These are phyloP conservation scores for Mortierella sp. DNA, from an alignment of 371 early-diverging fungal genomes.

Conservation along the genomic window DNA sequence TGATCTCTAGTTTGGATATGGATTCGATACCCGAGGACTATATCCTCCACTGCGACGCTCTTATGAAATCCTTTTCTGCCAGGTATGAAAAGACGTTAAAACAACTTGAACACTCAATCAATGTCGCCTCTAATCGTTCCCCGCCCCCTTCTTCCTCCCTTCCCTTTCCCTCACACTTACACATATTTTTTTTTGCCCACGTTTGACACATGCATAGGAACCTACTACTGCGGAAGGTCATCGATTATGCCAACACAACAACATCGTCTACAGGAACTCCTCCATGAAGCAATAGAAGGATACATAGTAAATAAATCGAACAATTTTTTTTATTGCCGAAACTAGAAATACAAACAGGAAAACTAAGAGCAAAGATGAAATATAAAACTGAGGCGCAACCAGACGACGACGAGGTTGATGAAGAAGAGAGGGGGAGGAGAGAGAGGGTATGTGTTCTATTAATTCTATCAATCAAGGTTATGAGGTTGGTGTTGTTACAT, in stretches of 20 bases:
- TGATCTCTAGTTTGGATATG: conserved; percentile 41
- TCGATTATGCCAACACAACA: conserved; percentile 22
- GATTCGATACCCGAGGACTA: conserved; percentile 40
- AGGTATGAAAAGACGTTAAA: conserved; percentile 14
- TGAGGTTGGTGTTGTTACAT: conserved; percentile 65
- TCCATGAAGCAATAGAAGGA: neutral
- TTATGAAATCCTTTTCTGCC: conserved; percentile 40
- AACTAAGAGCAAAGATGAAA: neutral
- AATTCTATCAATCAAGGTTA: neutral
- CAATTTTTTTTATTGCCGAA: neutral
- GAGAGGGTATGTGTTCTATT: neutral
- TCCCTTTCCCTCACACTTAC: neutral
- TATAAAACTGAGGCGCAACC: neutral
- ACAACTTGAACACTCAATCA: too few relatives aligned
- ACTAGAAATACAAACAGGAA: conserved; percentile 11
- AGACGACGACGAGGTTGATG: neutral
- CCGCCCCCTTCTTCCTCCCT: neutral
- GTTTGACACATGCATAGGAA: conserved; percentile 23
- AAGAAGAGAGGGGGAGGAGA: neutral
- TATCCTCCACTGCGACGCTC: conserved; percentile 32
- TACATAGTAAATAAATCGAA: neutral
- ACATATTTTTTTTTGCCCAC: neutral
- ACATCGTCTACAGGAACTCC: neutral
- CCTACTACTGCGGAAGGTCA: conserved; percentile 27
- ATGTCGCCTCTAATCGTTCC: neutral